Conservation (phyloP, 192 early-diverging fungal species). For the Haplosporangium gracile region DNA sequence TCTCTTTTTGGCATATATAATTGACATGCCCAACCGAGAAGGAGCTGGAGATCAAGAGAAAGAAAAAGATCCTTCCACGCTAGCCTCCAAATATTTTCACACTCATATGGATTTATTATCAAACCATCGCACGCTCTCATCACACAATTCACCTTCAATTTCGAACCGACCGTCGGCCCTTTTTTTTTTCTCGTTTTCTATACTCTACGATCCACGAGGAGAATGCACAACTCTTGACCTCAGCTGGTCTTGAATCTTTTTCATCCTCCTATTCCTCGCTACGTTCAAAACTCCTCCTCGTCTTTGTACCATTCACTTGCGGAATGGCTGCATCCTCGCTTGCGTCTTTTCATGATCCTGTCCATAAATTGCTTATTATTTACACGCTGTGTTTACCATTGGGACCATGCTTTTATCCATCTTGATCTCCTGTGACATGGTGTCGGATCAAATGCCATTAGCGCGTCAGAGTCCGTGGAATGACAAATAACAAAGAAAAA, state of each 20-base stretch:
- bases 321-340: background rate
- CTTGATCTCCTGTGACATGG: background rate
- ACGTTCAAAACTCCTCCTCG: background rate
- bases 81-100: background rate
- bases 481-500: background rate
- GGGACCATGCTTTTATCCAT: background rate
- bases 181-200: background rate
- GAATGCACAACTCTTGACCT: background rate
- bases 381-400: background rate
- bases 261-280: background rate
- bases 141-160: conserved; percentile 18
- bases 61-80: background rate
- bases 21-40: background rate
- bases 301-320: background rate
- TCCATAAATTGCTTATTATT: background rate
- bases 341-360: background rate
- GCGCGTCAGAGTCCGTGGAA: background rate
- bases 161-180: background rate
- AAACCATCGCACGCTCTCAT: conserved; percentile 40
- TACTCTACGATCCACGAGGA: background rate
- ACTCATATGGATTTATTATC: conserved; percentile 11
- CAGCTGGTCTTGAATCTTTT: conserved; percentile 8
- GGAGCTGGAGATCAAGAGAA: conserved; percentile 4
- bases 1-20: background rate
- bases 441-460: background rate